Conservation (phyloP, 164 flowering plant genomes). For the Stephania cephalantha region DNA sequence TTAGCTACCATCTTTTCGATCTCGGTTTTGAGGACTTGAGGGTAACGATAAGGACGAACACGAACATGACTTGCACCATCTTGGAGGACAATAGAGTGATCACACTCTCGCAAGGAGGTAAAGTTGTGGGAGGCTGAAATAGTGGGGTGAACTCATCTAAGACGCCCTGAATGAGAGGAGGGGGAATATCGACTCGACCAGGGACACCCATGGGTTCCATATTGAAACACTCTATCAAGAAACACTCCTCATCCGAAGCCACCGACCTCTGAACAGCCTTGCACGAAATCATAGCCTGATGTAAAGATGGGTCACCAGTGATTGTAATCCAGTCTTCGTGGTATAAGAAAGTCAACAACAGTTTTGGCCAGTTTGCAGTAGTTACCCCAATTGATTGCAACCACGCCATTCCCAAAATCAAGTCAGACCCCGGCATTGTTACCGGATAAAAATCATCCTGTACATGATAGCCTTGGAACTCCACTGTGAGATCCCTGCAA, state of each 20-base stretch:
- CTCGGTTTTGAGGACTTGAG: background rate
- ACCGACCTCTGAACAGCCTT: background rate
- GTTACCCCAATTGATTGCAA: no score
- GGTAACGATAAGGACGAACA: background rate
- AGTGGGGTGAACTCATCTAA: background rate
- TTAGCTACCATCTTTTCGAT: background rate
- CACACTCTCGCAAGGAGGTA: background rate
- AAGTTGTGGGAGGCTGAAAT: background rate
- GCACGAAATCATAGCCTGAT: background rate
- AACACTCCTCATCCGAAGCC: no score
- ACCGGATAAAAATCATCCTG: no score
- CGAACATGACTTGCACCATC: background rate
- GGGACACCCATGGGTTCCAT: background rate
- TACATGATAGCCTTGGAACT: no score
- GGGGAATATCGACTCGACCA: background rate
- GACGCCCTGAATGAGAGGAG: no score
- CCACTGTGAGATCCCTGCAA: no score
- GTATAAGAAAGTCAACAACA: no score
- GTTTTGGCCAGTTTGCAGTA: no score
- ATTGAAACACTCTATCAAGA: background rate
- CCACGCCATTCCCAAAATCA: no score
- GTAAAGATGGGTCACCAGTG: no score
- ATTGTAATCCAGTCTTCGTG: no score
- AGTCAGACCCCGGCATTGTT: no score
- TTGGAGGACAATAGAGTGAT: background rate